Percentiles rank a stretch among this genome's conserved stretches.
phyloP scores from a whole-genome alignment of 2,329 filamentous ascomycete species.

The Botrytis aclada region DNA sequence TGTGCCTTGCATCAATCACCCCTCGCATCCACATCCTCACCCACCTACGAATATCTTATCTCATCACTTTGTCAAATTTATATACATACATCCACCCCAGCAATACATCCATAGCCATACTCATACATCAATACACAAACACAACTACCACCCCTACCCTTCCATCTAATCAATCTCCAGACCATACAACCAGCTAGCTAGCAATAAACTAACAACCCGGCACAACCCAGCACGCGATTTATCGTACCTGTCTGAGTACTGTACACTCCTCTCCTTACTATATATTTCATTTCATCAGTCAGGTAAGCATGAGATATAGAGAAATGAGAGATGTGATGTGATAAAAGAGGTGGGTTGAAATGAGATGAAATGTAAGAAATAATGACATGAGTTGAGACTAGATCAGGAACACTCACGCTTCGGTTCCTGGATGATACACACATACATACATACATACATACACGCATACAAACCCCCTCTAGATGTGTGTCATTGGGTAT shows the following conservation, averaged over 20 bases:
- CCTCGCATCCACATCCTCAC: too few relatives aligned
- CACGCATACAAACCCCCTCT: too few relatives aligned
- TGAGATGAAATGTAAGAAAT: neutral
- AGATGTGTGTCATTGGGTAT: too few relatives aligned
- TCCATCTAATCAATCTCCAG: neutral
- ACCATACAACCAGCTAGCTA: neutral
- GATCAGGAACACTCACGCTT: too few relatives aligned
- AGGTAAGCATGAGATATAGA: neutral
- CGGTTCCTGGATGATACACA: neutral
- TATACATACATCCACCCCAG: neutral
- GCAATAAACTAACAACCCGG: neutral
- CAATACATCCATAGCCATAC: neutral
- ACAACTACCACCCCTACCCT: neutral
- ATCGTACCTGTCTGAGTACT: neutral
- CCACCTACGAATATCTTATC: neutral
- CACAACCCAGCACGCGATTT: neutral
- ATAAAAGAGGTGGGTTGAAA: neutral
- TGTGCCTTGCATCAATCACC: too few relatives aligned
- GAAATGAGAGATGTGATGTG: neutral
- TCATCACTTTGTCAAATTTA: neutral
- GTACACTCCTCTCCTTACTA: neutral
- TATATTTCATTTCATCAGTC: neutral
- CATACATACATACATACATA: too few relatives aligned
- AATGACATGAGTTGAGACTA: too few relatives aligned
- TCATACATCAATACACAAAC: neutral